These are phyloP conservation scores for Microbotryum violaceum DNA, from an alignment of 1,284 basidiomycete species.

Conservation along the genomic window DNA sequence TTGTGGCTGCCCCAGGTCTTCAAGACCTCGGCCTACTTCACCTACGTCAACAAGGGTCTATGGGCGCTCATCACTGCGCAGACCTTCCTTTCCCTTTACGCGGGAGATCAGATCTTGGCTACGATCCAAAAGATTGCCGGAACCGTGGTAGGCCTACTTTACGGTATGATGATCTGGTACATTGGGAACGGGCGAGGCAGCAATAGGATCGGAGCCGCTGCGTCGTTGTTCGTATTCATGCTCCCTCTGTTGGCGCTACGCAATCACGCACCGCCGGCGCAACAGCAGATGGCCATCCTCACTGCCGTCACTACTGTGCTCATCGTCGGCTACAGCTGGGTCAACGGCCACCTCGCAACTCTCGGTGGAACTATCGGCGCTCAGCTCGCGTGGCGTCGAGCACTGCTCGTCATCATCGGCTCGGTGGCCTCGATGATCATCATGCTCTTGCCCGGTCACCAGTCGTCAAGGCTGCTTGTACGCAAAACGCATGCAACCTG, in stretches of 20 bases:
- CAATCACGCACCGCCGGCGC: slow-evolving; percentile 47
- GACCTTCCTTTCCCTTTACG: slow-evolving; percentile 46
- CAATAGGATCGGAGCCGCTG: slow-evolving; percentile 54
- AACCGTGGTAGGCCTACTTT: slow-evolving; percentile 15
- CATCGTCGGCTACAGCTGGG: slow-evolving; percentile 32
- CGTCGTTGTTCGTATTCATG: slow-evolving; percentile 49
- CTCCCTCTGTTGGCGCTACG: slow-evolving; percentile 53
- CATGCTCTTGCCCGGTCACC: slow-evolving; percentile 13
- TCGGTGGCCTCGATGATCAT: slow-evolving; percentile 10
- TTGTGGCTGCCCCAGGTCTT: slow-evolving; percentile 54
- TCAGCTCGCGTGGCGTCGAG: slow-evolving; percentile 30
- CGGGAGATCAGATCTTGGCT: slow-evolving; percentile 53
- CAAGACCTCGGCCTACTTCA: slow-evolving; percentile 45
- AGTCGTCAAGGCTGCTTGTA: slow-evolving; percentile 13
- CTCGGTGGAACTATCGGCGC: slow-evolving; percentile 28
- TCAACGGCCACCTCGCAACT: slow-evolving; percentile 23
- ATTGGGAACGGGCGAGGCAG: slow-evolving; percentile 52
- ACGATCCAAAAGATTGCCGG: slow-evolving; percentile 17
- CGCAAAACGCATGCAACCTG: slow-evolving; percentile 23
- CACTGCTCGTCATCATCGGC: slow-evolving; percentile 23
- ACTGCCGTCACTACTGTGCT: slow-evolving; percentile 37
- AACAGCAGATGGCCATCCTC: slow-evolving; percentile 42
- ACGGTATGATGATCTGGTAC: slow-evolving; percentile 46
- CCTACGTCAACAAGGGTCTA: slow-evolving; percentile 47
- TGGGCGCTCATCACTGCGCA: slow-evolving; percentile 64